These are phyloP conservation scores for Chaetomiaceae sp. DNA, from an alignment of 2,329 filamentous ascomycete species.

Conservation along the genomic window DNA sequence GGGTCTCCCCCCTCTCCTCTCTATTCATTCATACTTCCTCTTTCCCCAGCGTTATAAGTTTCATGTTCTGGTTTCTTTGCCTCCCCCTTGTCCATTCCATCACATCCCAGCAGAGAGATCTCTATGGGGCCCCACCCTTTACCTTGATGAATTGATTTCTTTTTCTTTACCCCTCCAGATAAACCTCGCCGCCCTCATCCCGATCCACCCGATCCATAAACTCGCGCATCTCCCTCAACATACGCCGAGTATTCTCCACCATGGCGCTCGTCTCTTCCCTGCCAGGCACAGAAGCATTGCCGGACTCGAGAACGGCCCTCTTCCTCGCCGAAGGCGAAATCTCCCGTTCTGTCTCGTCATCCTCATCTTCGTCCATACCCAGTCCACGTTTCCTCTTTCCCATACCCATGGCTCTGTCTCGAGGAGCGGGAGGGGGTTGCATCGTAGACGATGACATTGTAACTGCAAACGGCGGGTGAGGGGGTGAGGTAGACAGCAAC, in stretches of 20 bases:
- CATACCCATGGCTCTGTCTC: not conserved
- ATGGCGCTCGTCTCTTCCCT: constrained; percentile 22
- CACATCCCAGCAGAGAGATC: not conserved
- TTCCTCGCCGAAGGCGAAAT: constrained; percentile 12
- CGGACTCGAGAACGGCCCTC: constrained; percentile 1
- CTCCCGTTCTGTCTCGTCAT: not conserved
- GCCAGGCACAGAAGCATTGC: not conserved
- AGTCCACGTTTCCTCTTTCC: constrained; percentile 17
- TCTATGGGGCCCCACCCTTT: not conserved
- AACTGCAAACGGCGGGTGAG: not conserved
- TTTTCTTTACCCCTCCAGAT: not conserved
- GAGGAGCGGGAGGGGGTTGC: no score
- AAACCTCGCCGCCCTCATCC: constrained; percentile 10
- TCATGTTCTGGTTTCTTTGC: no score
- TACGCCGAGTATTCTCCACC: constrained; percentile 25
- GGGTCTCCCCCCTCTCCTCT: no score
- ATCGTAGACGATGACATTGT: not conserved
- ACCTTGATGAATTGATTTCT: no score
- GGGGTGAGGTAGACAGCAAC: not conserved
- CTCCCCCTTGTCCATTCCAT: no score
- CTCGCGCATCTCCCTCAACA: constrained; percentile 28
- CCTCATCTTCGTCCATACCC: not conserved
- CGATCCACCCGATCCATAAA: constrained; percentile 26
- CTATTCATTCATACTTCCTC: no score
- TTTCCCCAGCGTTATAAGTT: no score